Conservation (phyloP, 2,329 filamentous ascomycete species). For the Calonectria hongkongensis region DNA sequence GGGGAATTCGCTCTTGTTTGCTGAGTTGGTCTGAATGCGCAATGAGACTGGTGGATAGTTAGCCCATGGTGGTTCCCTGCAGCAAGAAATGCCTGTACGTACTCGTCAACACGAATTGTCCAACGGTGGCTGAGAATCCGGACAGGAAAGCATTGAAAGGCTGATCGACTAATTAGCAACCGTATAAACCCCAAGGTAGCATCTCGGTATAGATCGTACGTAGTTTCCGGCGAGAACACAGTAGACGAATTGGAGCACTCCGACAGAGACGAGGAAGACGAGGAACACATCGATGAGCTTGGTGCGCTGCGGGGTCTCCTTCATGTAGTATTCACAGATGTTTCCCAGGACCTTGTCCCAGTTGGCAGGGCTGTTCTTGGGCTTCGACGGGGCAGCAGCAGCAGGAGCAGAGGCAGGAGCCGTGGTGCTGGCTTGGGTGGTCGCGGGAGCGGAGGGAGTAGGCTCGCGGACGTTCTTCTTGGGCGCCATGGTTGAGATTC, state of each 20-base stretch:
- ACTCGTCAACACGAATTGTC: conserved; percentile 97
- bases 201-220: conserved; percentile 73
- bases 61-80: conserved; percentile 28
- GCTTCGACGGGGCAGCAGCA: conserved; percentile 50
- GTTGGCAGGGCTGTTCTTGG: conserved; percentile 57
- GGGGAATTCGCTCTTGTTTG: conserved; percentile 86
- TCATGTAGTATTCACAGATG: conserved; percentile 86
- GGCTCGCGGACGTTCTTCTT: conserved; percentile 66
- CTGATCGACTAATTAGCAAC: conserved; percentile 68
- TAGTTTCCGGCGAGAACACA: conserved; percentile 95
- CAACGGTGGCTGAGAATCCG: conserved; percentile 94
- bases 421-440: conserved; percentile 55
- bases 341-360: conserved; percentile 78
- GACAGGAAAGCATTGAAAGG: conserved; percentile 99
- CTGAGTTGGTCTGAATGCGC: conserved; percentile 92
- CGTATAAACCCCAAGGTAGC: neutral
- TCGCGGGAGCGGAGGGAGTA: conserved; percentile 59
- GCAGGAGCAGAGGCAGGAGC: conserved; percentile 54
- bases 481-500: conserved; percentile 66
- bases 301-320: conserved; percentile 89
- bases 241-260: conserved; percentile 94
- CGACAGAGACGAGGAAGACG: conserved; percentile 88
- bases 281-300: conserved; percentile 96
- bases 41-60: conserved; percentile 74
- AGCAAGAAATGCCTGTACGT: conserved; percentile 59